phyloP scores from a whole-genome alignment of 345 rosid genomes.

The Pistacia vera region DNA sequence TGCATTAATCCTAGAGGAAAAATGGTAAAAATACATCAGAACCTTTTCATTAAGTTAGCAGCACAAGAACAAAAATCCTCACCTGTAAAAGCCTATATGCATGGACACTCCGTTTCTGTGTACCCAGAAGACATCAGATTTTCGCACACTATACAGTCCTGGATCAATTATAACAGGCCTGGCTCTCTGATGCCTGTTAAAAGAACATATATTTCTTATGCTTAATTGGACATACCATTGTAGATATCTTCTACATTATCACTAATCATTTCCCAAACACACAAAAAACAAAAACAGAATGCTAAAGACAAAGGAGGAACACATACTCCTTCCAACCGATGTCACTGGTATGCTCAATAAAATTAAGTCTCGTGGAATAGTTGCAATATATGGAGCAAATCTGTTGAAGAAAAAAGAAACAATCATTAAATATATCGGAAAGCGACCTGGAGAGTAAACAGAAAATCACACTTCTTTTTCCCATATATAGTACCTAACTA shows the following conservation, averaged over 20 bases:
- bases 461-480: neutral
- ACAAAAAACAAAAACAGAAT: no score
- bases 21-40: neutral
- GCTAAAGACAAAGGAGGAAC: no score
- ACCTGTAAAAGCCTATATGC: slow-evolving; percentile 74
- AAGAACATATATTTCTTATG: slow-evolving; percentile 15
- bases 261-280: neutral
- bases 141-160: slow-evolving; percentile 52
- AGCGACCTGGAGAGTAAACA: neutral
- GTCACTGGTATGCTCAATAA: slow-evolving; percentile 86
- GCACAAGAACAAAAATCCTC: slow-evolving; percentile 9
- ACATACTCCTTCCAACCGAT: slow-evolving; percentile 98
- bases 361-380: slow-evolving; percentile 66
- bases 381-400: slow-evolving; percentile 63
- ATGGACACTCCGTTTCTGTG: slow-evolving; percentile 55
- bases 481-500: neutral
- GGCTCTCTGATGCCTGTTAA: slow-evolving; percentile 60
- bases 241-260: neutral
- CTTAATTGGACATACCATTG: slow-evolving; percentile 3
- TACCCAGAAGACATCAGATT: slow-evolving; percentile 68
- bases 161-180: slow-evolving; percentile 75
- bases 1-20: neutral
- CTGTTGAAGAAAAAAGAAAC: slow-evolving; percentile 37
- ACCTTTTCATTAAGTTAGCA: neutral
- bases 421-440: neutral